phyloP scores from a whole-genome alignment of 257 asterid species.

The Nicotiana noctiflora region DNA sequence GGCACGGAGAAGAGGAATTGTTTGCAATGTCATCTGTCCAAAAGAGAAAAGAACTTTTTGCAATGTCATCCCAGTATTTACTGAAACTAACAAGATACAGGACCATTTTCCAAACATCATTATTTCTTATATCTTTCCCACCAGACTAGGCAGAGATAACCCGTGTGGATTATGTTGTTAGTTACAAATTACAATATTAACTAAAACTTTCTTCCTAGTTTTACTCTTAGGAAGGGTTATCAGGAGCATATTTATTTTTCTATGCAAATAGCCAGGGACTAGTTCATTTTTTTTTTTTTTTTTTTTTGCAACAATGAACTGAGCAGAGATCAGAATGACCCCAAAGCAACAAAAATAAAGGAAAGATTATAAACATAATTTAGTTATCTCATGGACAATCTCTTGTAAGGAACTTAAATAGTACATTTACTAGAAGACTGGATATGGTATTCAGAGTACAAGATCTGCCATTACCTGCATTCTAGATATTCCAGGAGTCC shows the following conservation, averaged over 20 bases:
- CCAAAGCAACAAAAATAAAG: not conserved
- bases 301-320: not conserved
- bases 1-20: not conserved
- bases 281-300: not conserved
- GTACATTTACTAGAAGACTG: not conserved
- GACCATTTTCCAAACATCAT: not conserved
- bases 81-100: not conserved
- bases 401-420: not conserved
- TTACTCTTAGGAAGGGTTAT: not conserved
- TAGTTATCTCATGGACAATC: not conserved
- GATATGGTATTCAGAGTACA: constrained; percentile 4
- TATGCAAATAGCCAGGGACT: not conserved
- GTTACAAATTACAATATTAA: not conserved
- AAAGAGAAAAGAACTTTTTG: not conserved
- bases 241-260: not conserved
- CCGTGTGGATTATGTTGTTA: not conserved
- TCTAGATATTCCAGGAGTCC: constrained; percentile 91
- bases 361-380: not conserved
- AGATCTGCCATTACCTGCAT: constrained; percentile 57
- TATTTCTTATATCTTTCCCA: not conserved
- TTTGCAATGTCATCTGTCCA: not conserved
- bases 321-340: not conserved
- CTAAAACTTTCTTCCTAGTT: not conserved
- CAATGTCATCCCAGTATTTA: not conserved
- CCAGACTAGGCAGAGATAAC: not conserved